Evolutionary conservation across 805 yeast genomes (phyloP).

Genomic region (Myxozyma vanderwaltii): DNA sequence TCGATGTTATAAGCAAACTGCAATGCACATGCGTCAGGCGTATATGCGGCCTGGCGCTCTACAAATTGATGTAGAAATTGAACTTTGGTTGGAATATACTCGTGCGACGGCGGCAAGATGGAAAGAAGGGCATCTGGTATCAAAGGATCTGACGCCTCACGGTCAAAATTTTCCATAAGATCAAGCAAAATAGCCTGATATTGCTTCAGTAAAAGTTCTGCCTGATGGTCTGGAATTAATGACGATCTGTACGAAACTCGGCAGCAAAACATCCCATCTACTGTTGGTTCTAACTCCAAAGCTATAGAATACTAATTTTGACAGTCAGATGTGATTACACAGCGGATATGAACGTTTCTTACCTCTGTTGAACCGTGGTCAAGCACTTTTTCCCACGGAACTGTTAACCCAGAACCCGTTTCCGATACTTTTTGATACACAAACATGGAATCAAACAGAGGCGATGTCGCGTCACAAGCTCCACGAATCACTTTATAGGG

Average conservation of each 20-base stretch:
- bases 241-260: constrained; percentile 3
- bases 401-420: not conserved
- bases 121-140: constrained; percentile 15
- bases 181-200: constrained; percentile 17
- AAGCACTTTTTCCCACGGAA: constrained; percentile 8
- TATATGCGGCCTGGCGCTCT: constrained; percentile 21
- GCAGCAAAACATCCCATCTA: not conserved
- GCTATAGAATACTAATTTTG: constrained; percentile 18
- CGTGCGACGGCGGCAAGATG: constrained; percentile 7
- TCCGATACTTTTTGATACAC: constrained; percentile 19
- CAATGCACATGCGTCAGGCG: constrained; percentile 27
- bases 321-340: not conserved
- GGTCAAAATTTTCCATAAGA: constrained; percentile 1
- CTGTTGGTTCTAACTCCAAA: constrained; percentile 25
- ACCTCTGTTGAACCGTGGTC: constrained; percentile 25
- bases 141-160: not conserved
- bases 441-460: constrained; percentile 32
- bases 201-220: constrained; percentile 24
- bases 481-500: constrained; percentile 17
- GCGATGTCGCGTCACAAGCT: not conserved
- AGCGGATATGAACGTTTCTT: not conserved
- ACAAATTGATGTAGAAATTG: constrained; percentile 32
- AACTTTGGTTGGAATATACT: constrained; percentile 13
- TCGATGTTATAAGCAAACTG: constrained; percentile 31
- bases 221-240: constrained; percentile 25